Evolutionary conservation across 495 filamentous ascomycete genomes (phyloP), one percentile per base, ranked within the genome.

Genomic region (Annulohypoxylon bovei): DNA sequence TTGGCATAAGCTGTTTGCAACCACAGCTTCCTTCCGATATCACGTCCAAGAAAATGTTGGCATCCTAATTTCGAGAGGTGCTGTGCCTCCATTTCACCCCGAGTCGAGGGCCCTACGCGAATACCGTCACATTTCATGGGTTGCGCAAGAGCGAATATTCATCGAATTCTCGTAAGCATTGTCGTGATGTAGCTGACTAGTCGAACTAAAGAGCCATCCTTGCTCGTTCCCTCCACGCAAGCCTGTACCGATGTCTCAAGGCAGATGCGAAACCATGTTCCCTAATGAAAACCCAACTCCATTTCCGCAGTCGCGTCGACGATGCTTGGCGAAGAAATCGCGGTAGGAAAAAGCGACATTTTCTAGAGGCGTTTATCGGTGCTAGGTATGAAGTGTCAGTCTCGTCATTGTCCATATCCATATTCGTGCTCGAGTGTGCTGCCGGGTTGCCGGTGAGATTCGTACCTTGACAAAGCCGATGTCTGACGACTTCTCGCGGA

Each of bases 391-490:
- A 44, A 37, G 6, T 33, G 53, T 76, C 72, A 77, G 52, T 55
- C 54, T 42, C 47, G 22, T 52, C 60, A n/a, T 53, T 54, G 27
- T 27, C 27, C 40, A 44, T 46, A n/a, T 27, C 27, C 40, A 44
- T 46, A n/a, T 27, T 18, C 54, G n/a, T 23, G 23, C 6, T 44
- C 42, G 42, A 33, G 11, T 40, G 27, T 49, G 22, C 60, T 35
- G 63, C 30, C 4, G 33, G 6, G 22, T 64, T 35, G 63, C 30
- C 4, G 33, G 6, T 12, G 16, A 22, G 8, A 42, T 59, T 68
- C 87, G 82, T 86, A 95, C 95, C 94, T 99, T 98, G 85, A 90
- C 85, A 88, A 99, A 99, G 76, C 95, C 95, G 83, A 99, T 97
- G 82, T 98, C 95, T 80, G 86, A 76, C 72, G 89, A 86, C 89